A percentile compares a stretch with the other conserved stretches of the same genome.
Evolutionary conservation across 306 rosid genomes (phyloP).

Genomic region (Ormosia semicastrata): DNA sequence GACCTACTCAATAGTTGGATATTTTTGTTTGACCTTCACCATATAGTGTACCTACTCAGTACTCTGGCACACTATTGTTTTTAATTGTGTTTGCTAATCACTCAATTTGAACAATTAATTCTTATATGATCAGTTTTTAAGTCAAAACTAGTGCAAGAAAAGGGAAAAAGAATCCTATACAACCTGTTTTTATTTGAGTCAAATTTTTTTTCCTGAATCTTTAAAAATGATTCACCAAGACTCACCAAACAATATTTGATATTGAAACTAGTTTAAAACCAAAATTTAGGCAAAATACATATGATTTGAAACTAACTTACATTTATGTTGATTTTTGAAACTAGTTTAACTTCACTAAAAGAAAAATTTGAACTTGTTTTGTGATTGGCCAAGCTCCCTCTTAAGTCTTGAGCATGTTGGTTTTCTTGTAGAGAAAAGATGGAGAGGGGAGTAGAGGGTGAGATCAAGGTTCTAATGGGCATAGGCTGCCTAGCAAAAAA

Average conservation of each 20-base stretch:
- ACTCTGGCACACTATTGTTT: too few species aligned
- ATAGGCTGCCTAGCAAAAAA: not conserved
- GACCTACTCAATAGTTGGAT: not conserved
- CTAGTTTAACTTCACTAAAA: not conserved
- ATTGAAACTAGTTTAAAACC: not conserved
- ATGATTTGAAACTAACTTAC: not conserved
- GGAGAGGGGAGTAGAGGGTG: not conserved
- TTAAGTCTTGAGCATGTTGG: not conserved
- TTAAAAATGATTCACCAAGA: not conserved
- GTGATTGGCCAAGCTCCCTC: not conserved
- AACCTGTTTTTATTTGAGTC: not conserved
- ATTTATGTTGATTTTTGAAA: not conserved
- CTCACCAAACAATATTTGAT: not conserved
- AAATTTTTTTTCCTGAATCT: not conserved
- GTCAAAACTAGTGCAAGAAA: not conserved
- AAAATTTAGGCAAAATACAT: not conserved
- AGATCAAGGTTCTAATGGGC: not conserved
- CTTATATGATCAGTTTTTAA: not conserved
- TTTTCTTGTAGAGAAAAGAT: not conserved
- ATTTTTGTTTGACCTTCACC: not conserved
- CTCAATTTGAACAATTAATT: too few species aligned
- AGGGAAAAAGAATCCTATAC: too few species aligned
- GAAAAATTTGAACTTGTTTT: not conserved
- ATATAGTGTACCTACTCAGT: too few species aligned
- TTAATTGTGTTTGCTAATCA: not conserved